These are phyloP conservation scores for Inga laurina DNA, from an alignment of 306 rosid species.

Conservation along the genomic window DNA sequence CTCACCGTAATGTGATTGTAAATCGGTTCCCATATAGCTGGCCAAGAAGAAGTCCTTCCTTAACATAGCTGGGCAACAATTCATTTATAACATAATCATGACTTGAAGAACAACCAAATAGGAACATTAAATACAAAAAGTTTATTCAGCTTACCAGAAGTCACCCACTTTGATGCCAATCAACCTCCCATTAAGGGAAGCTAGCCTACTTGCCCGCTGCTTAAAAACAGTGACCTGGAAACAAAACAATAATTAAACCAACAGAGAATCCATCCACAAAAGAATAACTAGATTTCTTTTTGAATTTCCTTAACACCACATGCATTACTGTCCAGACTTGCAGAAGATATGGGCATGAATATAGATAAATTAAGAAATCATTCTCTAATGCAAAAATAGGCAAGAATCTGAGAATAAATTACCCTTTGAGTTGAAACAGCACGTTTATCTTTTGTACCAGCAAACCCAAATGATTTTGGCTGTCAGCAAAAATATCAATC, in stretches of 20 bases:
- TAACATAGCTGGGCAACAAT: constrained; percentile 66
- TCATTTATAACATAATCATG: constrained; percentile 33
- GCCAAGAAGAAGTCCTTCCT: constrained; percentile 90
- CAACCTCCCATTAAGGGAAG: constrained; percentile 84
- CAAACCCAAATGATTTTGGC: constrained; percentile 93
- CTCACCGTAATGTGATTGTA: constrained; percentile 83
- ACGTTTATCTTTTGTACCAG: constrained; percentile 97
- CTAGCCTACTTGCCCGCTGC: constrained; percentile 75
- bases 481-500: constrained; percentile 43
- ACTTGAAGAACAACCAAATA: constrained; percentile 15
- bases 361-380: constrained; percentile 23
- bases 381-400: constrained; percentile 2
- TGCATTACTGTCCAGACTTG: constrained; percentile 6
- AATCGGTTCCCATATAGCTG: constrained; percentile 92
- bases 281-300: neutral
- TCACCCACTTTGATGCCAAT: constrained; percentile 90
- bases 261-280: constrained; percentile 22
- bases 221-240: constrained; percentile 88
- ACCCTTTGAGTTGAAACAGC: constrained; percentile 93
- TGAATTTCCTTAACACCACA: neutral
- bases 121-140: constrained; percentile 11
- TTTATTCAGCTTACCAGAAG: constrained; percentile 73
- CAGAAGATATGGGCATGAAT: neutral
- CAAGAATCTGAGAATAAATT: constrained; percentile 34
- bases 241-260: constrained; percentile 34